Conservation (phyloP, 2,329 filamentous ascomycete species). For the Aspergillus oerlinghausenensis region DNA sequence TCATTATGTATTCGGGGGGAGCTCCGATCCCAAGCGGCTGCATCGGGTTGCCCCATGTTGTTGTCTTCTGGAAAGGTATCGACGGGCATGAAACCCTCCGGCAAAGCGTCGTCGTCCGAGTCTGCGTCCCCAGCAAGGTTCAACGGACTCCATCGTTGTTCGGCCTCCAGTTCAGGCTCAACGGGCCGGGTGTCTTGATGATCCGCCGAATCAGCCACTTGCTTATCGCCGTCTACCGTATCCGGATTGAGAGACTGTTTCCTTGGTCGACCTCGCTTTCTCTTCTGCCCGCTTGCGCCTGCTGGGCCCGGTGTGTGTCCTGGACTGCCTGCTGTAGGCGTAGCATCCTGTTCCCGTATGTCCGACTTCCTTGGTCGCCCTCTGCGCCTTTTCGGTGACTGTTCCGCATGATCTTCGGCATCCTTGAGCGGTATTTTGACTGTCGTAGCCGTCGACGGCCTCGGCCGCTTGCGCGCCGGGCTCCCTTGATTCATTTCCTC, state of each 20-base stretch:
- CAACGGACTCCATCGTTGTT: slow-evolving; percentile 21
- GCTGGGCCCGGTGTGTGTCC: slow-evolving; percentile 30
- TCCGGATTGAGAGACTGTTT: slow-evolving; percentile 27
- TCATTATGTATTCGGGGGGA: slow-evolving; percentile 17
- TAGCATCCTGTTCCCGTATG: slow-evolving; percentile 27
- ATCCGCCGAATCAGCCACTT: slow-evolving; percentile 4
- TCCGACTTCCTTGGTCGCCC: slow-evolving; percentile 43
- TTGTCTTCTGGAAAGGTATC: slow-evolving; percentile 18
- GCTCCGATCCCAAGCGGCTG: slow-evolving; percentile 8
- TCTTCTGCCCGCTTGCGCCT: slow-evolving; percentile 26
- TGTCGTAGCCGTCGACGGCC: slow-evolving; percentile 29
- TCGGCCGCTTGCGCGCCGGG: slow-evolving; percentile 28
- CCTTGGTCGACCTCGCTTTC: slow-evolving; percentile 34
- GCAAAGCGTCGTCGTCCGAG: slow-evolving; percentile 17
- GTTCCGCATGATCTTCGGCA: slow-evolving; percentile 25
- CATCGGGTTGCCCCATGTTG: slow-evolving; percentile 8
- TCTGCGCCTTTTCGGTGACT: slow-evolving; percentile 38
- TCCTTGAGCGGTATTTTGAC: slow-evolving; percentile 42
- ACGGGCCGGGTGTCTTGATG: neutral
- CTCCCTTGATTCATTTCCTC: slow-evolving; percentile 29
- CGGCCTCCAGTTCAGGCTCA: slow-evolving; percentile 6
- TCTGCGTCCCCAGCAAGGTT: slow-evolving; percentile 26
- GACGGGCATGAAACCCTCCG: slow-evolving; percentile 11
- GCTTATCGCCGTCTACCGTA: slow-evolving; percentile 17
- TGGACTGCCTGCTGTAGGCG: slow-evolving; percentile 29